These are phyloP conservation scores for Amanita muscaria DNA, from an alignment of 768 basidiomycete species.

Conservation along the genomic window DNA sequence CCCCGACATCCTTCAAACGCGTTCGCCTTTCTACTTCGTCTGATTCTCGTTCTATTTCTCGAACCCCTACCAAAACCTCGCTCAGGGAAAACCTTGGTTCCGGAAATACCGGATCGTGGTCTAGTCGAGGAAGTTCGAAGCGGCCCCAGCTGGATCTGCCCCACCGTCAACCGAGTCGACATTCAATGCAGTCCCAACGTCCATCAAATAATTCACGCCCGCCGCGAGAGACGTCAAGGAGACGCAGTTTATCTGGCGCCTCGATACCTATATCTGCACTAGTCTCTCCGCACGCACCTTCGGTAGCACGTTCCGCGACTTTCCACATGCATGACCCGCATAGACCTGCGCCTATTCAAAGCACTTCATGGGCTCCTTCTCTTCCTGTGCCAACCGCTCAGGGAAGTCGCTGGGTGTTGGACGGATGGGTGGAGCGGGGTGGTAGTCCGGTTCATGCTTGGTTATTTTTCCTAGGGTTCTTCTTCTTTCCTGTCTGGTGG, in stretches of 20 bases:
- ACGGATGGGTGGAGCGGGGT: constrained; percentile 36
- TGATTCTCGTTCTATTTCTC: constrained; percentile 21
- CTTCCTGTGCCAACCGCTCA: constrained; percentile 27
- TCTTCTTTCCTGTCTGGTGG: constrained; percentile 61
- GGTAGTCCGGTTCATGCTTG: constrained; percentile 64
- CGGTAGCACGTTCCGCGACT: constrained; percentile 44
- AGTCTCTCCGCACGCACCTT: constrained; percentile 72
- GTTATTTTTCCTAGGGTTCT: constrained; percentile 72
- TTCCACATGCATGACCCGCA: constrained; percentile 81
- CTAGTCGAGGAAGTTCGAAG: constrained; percentile 29
- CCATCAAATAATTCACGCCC: constrained; percentile 19
- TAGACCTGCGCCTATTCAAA: constrained; percentile 47
- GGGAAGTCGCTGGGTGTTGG: constrained; percentile 22
- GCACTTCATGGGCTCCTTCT: constrained; percentile 55
- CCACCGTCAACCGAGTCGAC: constrained; percentile 17
- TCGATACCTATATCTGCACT: constrained; percentile 78
- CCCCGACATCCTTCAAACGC: constrained; percentile 72
- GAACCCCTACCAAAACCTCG: constrained; percentile 9
- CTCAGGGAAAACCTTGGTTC: constrained; percentile 26
- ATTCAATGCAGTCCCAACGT: constrained; percentile 14
- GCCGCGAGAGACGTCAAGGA: constrained; percentile 28
- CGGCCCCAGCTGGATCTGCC: constrained; percentile 14
- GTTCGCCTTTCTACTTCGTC: constrained; percentile 46
- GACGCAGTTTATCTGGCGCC: constrained; percentile 53
- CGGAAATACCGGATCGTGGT: constrained; percentile 37